These are phyloP conservation scores for Vickermania spadyakhi DNA, from an alignment of 208 protist species.

Conservation along the genomic window DNA sequence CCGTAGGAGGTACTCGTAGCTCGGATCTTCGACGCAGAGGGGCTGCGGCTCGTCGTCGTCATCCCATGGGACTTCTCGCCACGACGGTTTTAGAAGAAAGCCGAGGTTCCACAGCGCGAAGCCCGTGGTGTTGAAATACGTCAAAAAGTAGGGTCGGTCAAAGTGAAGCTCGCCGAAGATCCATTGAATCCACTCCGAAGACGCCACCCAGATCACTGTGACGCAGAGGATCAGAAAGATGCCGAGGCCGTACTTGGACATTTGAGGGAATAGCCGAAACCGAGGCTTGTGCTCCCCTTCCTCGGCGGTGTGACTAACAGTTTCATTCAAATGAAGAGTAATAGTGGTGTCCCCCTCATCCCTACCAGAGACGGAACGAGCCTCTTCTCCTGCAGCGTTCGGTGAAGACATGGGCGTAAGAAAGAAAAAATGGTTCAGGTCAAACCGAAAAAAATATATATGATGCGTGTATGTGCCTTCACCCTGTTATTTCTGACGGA, in stretches of 20 bases:
- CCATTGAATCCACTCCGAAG: slow-evolving; percentile 84
- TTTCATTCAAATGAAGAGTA: too few relatives aligned
- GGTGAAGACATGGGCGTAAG: too few relatives aligned
- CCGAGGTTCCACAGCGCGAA: slow-evolving; percentile 84
- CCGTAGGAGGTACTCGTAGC: slow-evolving; percentile 5
- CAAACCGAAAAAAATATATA: too few relatives aligned
- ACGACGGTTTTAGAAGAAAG: slow-evolving; percentile 42
- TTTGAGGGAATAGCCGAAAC: slow-evolving; percentile 4
- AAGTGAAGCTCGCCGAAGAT: slow-evolving; percentile 79
- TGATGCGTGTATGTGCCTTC: too few relatives aligned
- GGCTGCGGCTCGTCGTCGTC: slow-evolving; percentile 24
- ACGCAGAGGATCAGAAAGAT: slow-evolving; percentile 78
- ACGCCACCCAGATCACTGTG: slow-evolving; percentile 85
- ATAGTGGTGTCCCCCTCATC: too few relatives aligned
- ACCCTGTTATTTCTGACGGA: too few relatives aligned
- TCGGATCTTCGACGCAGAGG: slow-evolving; percentile 43
- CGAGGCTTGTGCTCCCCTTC: too few relatives aligned
- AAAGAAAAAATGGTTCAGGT: too few relatives aligned
- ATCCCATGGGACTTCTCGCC: slow-evolving; percentile 45
- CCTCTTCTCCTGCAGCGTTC: not conserved
- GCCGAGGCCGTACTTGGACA: slow-evolving; percentile 71
- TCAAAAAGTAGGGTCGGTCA: slow-evolving; percentile 87
- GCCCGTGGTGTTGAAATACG: slow-evolving; percentile 84
- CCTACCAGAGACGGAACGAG: not conserved
- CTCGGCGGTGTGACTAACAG: too few relatives aligned